Conservation (phyloP, 2,329 filamentous ascomycete species). For the Fusarium chaquense region DNA sequence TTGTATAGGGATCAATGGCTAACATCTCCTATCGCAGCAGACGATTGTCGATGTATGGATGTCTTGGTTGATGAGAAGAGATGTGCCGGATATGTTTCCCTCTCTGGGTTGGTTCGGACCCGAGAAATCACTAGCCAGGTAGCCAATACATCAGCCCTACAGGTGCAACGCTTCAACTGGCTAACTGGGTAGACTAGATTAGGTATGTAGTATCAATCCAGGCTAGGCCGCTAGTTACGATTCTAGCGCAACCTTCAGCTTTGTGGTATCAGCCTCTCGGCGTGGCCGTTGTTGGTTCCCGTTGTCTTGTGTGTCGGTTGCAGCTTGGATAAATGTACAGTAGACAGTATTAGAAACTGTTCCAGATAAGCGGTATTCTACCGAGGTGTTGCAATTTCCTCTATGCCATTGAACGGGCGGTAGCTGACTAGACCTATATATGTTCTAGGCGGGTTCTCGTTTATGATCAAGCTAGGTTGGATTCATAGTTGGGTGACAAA, state of each 20-base stretch:
- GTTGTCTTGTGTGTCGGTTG: neutral
- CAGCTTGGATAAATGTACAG: neutral
- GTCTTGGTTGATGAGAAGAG: neutral
- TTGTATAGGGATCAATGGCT: neutral
- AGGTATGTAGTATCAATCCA: neutral
- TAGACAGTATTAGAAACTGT: neutral
- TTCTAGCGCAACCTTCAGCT: slow-evolving; percentile 5
- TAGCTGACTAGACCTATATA: neutral
- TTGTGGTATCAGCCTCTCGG: slow-evolving; percentile 20
- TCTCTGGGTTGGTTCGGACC: slow-evolving; percentile 4
- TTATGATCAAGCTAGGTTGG: neutral
- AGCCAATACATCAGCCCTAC: slow-evolving; percentile 29
- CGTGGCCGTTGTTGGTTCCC: slow-evolving; percentile 12
- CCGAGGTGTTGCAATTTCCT: neutral
- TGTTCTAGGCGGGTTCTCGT: neutral
- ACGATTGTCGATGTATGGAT: neutral
- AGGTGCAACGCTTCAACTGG: neutral
- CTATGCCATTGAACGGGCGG: neutral
- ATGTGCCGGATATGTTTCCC: neutral
- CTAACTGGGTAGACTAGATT: neutral
- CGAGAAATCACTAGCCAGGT: slow-evolving; percentile 6
- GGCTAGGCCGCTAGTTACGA: neutral
- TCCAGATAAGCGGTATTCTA: neutral
- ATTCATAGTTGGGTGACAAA: neutral
- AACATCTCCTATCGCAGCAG: neutral